Conservation (phyloP, 768 basidiomycete genomes). For the Rhizopogon vulgaris region DNA sequence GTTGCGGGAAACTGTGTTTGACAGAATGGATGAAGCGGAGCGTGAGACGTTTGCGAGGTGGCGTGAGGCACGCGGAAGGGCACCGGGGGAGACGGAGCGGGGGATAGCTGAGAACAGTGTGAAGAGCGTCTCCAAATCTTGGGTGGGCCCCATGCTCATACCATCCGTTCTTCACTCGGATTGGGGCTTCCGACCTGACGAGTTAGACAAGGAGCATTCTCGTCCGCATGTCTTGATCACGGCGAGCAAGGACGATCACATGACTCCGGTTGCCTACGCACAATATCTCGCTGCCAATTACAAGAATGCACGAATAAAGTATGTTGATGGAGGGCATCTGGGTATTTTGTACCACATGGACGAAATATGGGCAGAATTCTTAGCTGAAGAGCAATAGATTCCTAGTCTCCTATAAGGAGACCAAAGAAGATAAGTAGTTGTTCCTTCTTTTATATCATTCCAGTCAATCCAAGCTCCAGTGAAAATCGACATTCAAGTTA, state of each 20-base stretch:
- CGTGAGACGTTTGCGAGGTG: slow-evolving; percentile 31
- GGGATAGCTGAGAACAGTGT: slow-evolving; percentile 35
- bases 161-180: slow-evolving; percentile 39
- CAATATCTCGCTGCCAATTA: slow-evolving; percentile 44
- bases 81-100: slow-evolving; percentile 39
- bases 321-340: slow-evolving; percentile 44
- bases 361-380: slow-evolving; percentile 36
- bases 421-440: too few species aligned
- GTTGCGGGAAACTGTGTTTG: slow-evolving; percentile 32
- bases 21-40: slow-evolving; percentile 30
- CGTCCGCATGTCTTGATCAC: slow-evolving; percentile 41
- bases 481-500: too few species aligned
- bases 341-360: slow-evolving; percentile 39
- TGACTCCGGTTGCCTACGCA: slow-evolving; percentile 37
- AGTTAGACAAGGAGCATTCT: slow-evolving; percentile 39
- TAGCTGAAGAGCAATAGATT: slow-evolving; percentile 12
- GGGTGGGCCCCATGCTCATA: slow-evolving; percentile 46
- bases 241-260: slow-evolving; percentile 35
- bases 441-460: too few species aligned
- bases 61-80: slow-evolving; percentile 32
- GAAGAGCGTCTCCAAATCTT: slow-evolving; percentile 43
- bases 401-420: too few species aligned
- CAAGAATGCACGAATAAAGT: slow-evolving; percentile 35
- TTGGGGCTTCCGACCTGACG: slow-evolving; percentile 43
- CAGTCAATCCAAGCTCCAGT: too few species aligned